Base-by-base conservation (phyloP, 164 flowering plant genomes). In the Kalanchoe fedtschenkoi region DNA sequence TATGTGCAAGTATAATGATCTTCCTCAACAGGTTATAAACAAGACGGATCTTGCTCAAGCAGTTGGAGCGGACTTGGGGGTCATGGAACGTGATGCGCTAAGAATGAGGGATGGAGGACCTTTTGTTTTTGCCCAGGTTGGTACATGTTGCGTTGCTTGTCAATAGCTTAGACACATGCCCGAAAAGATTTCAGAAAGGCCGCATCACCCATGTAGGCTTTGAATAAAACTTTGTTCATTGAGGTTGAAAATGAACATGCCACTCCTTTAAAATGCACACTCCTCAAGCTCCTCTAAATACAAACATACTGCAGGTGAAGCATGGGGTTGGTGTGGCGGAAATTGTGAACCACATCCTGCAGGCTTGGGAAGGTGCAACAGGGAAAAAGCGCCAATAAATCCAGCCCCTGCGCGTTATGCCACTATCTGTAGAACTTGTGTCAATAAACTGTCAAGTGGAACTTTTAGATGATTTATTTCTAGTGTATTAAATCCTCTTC, bases 61-160 rank as follows among this genome's bases (percentile, higher is more conserved):
- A 11, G 86, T 93, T 72, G 98, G 97, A 65, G 97, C 98, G 68
- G 96, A 89, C 71, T 75, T 89, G 69, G 75, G 62, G 29, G 95
- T 93, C 60, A 93, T 93, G 98, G 88, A 92, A 74, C 84, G 90
- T 28, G 98, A 93, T 81, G 80, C 97, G 33, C 91, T 93, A 55
- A 77, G 92, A 22, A 93, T 93, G 98, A 80, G 96, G 35, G 98
- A 93, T 81, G 96, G 92, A 61, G 98, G 98, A 21, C 98, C 98
- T 15, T 93, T 93, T 69, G 95, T 89, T 54, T 93, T 93, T 76
- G 83, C 98, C 63, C 97, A 93, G 96, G 98, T 89, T 35, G 19
- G 71, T 72, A 16, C 24, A 2, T 4, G 8, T 32, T 39, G 19
- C 44, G 34, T 33, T 29, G 1, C 34, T 33, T 30, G 21, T 19